Conservation (phyloP, 805 yeast genomes). For the Starmera dryadoides region DNA sequence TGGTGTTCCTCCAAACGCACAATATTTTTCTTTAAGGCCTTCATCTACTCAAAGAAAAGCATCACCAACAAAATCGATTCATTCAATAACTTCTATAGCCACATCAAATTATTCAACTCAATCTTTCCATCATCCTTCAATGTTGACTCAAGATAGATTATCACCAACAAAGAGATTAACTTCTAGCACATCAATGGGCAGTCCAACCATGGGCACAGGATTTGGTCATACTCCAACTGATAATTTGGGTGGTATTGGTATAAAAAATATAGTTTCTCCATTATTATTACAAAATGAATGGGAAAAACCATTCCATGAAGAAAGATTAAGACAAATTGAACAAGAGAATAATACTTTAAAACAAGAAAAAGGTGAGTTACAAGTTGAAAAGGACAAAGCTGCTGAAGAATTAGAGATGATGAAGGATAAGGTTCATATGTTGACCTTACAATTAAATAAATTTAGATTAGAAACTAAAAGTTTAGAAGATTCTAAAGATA, state of each 20-base stretch:
- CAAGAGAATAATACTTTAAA: conserved; percentile 7
- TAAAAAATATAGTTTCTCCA: conserved; percentile 6
- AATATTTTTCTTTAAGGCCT: not conserved
- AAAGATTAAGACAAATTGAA: conserved; percentile 6
- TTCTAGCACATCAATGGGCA: not conserved
- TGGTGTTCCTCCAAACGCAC: too few relatives aligned
- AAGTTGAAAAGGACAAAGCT: conserved; percentile 2
- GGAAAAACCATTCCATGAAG: conserved; percentile 2
- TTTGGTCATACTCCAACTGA: not conserved
- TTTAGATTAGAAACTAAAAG: conserved; percentile 7
- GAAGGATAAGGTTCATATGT: conserved; percentile 1
- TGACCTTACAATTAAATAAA: conserved; percentile 6
- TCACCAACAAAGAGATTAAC: not conserved
- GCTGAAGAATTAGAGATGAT: not conserved
- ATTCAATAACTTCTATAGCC: not conserved
- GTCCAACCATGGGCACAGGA: too few relatives aligned
- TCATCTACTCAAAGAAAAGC: not conserved
- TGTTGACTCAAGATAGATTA: not conserved
- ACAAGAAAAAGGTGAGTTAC: conserved; percentile 6
- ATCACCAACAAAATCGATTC: not conserved
- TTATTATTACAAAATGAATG: conserved; percentile 7
- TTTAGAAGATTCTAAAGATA: conserved; percentile 4
- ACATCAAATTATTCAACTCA: too few relatives aligned
- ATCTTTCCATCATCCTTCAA: not conserved
- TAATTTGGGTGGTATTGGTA: not conserved